Base-by-base conservation (phyloP, 257 asterid genomes). In the Solanum chaucha region DNA sequence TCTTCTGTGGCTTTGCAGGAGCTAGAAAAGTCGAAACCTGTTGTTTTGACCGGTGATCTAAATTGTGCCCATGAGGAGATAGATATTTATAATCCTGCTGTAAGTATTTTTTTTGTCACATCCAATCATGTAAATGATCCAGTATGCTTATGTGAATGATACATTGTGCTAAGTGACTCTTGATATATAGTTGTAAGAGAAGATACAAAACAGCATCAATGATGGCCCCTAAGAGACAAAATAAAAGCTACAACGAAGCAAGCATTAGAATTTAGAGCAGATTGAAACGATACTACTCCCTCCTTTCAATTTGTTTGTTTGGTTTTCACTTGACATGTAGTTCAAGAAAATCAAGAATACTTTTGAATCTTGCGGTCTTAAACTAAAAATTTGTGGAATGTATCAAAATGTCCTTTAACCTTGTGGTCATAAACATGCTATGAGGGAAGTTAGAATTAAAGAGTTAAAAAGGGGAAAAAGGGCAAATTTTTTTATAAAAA, bases 61-160 rank as follows among this genome's bases (percentile, higher is more conserved):
- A 97, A 97, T 91, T 96, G 99, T 73, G 98, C 99, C 86, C 98
- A 95, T 87, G 95, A 97, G 88, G 99, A 97, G 93, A 97, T 97
- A 24, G 99, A 97, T 88, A 96, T 97, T 84, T 92, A 61, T 85
- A 88, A 97, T 91, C 99, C 99, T 74, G 94, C 98, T 0, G 99
- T 96, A 90, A 90, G 98, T 91, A 89, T 71, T 85, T 71, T 9
- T 9, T 14, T 35, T 4, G 9, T 80, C 68, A 80, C 20, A 1
- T 48, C 24, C 36, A 14, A 44, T 15, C 26, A 80, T 26, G 40
- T 46, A 46, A 24, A 80, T 9, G 26, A 80, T 46, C 41, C 67
- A 80, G 5, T 80, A 15, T 28, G 28, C 68, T 19, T 80, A 80
- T 28, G 67, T 80, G 85, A 48, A 15, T 15, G 28, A 80, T 5